Evolutionary conservation across 371 early-diverging fungal species (phyloP).

Genomic region (Haplosporangium sp.): DNA sequence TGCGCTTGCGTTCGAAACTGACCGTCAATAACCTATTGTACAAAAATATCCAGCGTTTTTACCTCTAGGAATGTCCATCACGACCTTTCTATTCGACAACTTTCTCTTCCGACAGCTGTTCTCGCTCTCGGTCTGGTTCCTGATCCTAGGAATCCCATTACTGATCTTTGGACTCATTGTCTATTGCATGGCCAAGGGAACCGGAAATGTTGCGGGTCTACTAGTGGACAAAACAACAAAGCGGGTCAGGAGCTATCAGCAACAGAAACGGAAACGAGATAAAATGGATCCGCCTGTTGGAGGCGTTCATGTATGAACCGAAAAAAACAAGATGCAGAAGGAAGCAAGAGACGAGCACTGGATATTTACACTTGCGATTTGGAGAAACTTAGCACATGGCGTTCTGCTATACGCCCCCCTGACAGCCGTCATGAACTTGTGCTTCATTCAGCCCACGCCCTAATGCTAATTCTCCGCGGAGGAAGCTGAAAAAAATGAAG

Average conservation of each 20-base stretch:
- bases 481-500: no score
- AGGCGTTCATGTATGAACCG: background rate
- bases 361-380: no score
- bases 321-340: background rate
- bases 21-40: no score
- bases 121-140: constrained; percentile 26
- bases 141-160: constrained; percentile 24
- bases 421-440: no score
- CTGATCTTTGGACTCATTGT: constrained; percentile 8
- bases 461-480: no score
- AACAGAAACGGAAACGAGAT: constrained; percentile 35
- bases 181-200: constrained; percentile 37
- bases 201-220: constrained; percentile 32
- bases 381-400: no score
- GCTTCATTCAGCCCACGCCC: no score
- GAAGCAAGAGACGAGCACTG: no score
- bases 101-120: constrained; percentile 21
- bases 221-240: constrained; percentile 42
- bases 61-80: constrained; percentile 19
- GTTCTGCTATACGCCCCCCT: no score
- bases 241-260: constrained; percentile 33
- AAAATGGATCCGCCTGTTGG: constrained; percentile 30
- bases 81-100: constrained; percentile 12
- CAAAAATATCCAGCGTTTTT: no score
- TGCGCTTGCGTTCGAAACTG: no score